A percentile compares a stretch with the other conserved stretches of the same genome.
phyloP scores from a whole-genome alignment of 805 yeast genomes.

The Candida silvicultrix region DNA sequence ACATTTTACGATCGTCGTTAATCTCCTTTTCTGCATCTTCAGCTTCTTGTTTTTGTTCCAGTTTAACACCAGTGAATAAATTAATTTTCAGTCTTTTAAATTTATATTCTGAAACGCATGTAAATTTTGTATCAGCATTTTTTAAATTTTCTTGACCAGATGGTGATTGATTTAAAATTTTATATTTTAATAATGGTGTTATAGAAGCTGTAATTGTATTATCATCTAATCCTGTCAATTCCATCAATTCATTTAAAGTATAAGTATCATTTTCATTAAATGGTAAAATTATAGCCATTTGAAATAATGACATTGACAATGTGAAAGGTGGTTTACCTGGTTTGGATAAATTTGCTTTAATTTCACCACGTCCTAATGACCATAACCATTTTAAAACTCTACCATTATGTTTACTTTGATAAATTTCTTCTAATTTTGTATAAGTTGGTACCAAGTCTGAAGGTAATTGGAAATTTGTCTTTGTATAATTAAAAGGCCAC shows the following conservation, averaged over 20 bases:
- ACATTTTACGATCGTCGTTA: slow-evolving; percentile 79
- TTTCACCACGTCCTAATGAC: slow-evolving; percentile 89
- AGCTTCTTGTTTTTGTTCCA: slow-evolving; percentile 59
- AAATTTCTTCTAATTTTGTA: slow-evolving; percentile 61
- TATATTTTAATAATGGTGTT: slow-evolving; percentile 72
- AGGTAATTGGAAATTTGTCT: slow-evolving; percentile 52
- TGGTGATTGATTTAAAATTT: slow-evolving; percentile 63
- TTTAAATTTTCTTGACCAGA: slow-evolving; percentile 48
- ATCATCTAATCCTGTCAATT: slow-evolving; percentile 59
- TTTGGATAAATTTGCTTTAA: slow-evolving; percentile 77
- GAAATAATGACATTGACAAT: slow-evolving; percentile 79
- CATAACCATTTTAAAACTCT: slow-evolving; percentile 93
- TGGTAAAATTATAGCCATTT: slow-evolving; percentile 80
- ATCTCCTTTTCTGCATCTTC: slow-evolving; percentile 76
- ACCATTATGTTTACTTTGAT: slow-evolving; percentile 73
- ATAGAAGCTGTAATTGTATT: slow-evolving; percentile 71
- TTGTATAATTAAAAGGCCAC: slow-evolving; percentile 64
- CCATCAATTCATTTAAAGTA: slow-evolving; percentile 53
- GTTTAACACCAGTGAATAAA: slow-evolving; percentile 54
- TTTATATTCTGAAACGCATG: slow-evolving; percentile 75
- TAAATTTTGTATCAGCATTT: slow-evolving; percentile 52
- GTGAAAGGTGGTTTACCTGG: slow-evolving; percentile 76
- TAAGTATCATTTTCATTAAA: slow-evolving; percentile 65
- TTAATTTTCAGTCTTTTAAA: slow-evolving; percentile 81
- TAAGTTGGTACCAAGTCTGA: slow-evolving; percentile 56